A percentile compares a stretch with the other conserved stretches of the same genome.
Evolutionary conservation across 176 grass and related monocot genomes (phyloP).

Genomic region (Phoenix roebelenii): DNA sequence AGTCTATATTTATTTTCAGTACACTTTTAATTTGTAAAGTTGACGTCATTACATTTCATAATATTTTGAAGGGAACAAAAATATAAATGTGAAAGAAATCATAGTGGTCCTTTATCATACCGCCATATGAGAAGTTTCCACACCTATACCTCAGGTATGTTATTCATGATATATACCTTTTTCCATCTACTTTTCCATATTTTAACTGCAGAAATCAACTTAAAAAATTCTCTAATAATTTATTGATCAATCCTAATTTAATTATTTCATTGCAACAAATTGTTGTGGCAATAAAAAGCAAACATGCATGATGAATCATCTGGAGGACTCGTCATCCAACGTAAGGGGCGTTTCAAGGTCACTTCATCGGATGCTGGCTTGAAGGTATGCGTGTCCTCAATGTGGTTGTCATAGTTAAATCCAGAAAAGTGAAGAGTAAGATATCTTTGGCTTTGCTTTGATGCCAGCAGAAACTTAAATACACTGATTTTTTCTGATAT

Average conservation of each 20-base stretch:
- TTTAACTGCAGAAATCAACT: too few relatives aligned
- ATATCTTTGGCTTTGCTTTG: too few relatives aligned
- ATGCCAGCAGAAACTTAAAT: too few relatives aligned
- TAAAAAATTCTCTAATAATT: neutral
- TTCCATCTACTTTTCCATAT: conserved; percentile 2
- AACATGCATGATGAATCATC: conserved; percentile 38
- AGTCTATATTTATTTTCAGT: too few relatives aligned
- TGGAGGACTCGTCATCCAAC: conserved; percentile 52
- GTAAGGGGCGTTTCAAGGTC: conserved; percentile 84
- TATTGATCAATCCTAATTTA: conserved; percentile 10
- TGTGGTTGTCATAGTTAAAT: too few relatives aligned
- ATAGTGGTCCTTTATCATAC: conserved; percentile 58
- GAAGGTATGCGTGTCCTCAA: conserved; percentile 51
- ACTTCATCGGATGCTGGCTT: conserved; percentile 52
- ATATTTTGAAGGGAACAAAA: conserved; percentile 40
- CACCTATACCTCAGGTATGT: conserved; percentile 46
- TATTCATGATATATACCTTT: conserved; percentile 2
- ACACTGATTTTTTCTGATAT: too few relatives aligned
- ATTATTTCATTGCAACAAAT: neutral
- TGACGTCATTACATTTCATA: too few relatives aligned
- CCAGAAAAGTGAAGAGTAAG: too few relatives aligned
- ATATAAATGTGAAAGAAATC: conserved; percentile 48
- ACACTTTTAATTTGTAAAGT: too few relatives aligned
- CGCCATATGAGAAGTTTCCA: conserved; percentile 48
- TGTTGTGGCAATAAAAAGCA: conserved; percentile 14